Percentiles rank a stretch among this genome's conserved stretches.
These are phyloP conservation scores for Cucumis cinereus DNA, from an alignment of 306 rosid species.

Conservation along the genomic window DNA sequence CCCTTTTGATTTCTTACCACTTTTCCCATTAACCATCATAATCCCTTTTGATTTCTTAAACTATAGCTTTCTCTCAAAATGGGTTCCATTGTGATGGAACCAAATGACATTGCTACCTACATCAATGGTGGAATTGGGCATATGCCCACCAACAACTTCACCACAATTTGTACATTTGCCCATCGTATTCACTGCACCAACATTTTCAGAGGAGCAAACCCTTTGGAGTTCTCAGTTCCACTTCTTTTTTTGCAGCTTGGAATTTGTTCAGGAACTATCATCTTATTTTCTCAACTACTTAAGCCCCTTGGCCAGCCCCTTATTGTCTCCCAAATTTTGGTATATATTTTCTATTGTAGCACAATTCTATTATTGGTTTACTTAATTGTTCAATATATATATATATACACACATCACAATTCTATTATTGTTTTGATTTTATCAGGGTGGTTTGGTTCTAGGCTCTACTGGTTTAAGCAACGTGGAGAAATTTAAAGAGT, in stretches of 20 bases:
- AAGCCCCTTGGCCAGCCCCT: slow-evolving; percentile 21
- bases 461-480: slow-evolving; percentile 22
- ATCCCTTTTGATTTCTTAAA: no score
- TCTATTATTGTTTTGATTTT: not conserved
- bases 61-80: not conserved
- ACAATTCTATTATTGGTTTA: not conserved
- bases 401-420: no score
- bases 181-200: not conserved
- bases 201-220: slow-evolving; percentile 1
- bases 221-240: slow-evolving; percentile 12
- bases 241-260: slow-evolving; percentile 19
- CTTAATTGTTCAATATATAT: no score
- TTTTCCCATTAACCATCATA: no score
- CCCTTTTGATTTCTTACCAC: no score
- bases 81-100: slow-evolving; percentile 7
- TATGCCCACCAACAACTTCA: not conserved
- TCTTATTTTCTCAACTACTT: slow-evolving; percentile 14
- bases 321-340: slow-evolving; percentile 18
- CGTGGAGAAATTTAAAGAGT: not conserved
- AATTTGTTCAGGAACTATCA: slow-evolving; percentile 2
- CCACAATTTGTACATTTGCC: slow-evolving; percentile 5
- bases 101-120: not conserved
- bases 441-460: slow-evolving; percentile 24
- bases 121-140: not conserved
- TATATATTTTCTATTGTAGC: not conserved